phyloP scores from a whole-genome alignment of 192 early-diverging fungal species.

The Rhizophlyctis rosea region DNA sequence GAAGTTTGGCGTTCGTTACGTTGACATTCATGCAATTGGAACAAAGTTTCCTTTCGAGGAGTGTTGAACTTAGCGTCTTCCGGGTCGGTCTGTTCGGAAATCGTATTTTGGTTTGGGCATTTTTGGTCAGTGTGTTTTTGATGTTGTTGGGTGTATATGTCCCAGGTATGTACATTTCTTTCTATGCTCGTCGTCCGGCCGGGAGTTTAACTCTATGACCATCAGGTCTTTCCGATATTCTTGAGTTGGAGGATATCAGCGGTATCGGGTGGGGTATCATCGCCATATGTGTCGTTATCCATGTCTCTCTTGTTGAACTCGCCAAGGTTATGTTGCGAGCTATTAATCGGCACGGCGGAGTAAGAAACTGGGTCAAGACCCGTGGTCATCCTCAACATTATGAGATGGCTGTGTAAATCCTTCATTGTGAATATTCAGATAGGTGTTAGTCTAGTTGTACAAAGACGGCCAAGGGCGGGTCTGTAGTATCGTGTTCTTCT shows the following conservation, averaged over 20 bases:
- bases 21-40: constrained; percentile 85
- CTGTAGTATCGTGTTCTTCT: too few relatives aligned
- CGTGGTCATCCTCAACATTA: too few relatives aligned
- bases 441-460: background rate
- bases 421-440: background rate
- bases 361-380: background rate
- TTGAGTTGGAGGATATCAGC: constrained; percentile 36
- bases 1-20: constrained; percentile 70
- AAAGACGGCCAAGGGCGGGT: background rate
- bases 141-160: constrained; percentile 80
- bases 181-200: background rate
- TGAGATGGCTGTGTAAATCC: too few relatives aligned
- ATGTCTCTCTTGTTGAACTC: constrained; percentile 40
- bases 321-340: constrained; percentile 33
- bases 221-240: constrained; percentile 31
- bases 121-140: constrained; percentile 62
- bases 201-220: background rate
- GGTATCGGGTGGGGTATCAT: constrained; percentile 44
- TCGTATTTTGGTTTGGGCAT: constrained; percentile 75
- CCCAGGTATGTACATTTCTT: constrained; percentile 44
- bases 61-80: constrained; percentile 71
- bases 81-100: constrained; percentile 72
- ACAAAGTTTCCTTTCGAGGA: constrained; percentile 82
- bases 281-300: constrained; percentile 38
- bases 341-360: background rate